Evolutionary conservation across 352 stramenopile species (phyloP).

Genomic region (Stephanocyclus meneghinianus): DNA sequence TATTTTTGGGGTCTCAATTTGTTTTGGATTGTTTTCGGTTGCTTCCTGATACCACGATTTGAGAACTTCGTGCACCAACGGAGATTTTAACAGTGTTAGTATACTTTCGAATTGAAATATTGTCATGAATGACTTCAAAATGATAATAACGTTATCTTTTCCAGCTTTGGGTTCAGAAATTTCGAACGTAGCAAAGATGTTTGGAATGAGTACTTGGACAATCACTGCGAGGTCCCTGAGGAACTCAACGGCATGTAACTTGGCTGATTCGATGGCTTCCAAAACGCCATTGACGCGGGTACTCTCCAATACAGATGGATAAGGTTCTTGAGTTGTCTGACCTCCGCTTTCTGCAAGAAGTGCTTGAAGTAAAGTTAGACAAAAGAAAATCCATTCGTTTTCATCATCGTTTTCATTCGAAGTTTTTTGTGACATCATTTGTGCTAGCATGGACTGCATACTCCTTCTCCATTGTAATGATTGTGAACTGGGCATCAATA

Average conservation of each 20-base stretch:
- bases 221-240: conserved; percentile 63
- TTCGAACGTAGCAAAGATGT: conserved; percentile 31
- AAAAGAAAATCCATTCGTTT: conserved; percentile 41
- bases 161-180: neutral
- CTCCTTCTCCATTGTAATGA: conserved; percentile 21
- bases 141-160: neutral
- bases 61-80: conserved; percentile 55
- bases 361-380: conserved; percentile 33
- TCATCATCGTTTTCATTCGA: conserved; percentile 16
- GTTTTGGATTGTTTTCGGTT: conserved; percentile 30
- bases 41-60: conserved; percentile 50
- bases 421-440: conserved; percentile 14
- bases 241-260: conserved; percentile 63
- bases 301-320: neutral
- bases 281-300: conserved; percentile 28
- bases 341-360: conserved; percentile 14
- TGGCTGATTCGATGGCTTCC: conserved; percentile 57
- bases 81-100: conserved; percentile 53
- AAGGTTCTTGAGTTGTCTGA: neutral
- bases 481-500: conserved; percentile 34
- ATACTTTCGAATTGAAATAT: conserved; percentile 65
- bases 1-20: conserved; percentile 15
- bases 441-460: conserved; percentile 14
- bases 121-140: conserved; percentile 40
- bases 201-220: conserved; percentile 71